Conservation (phyloP, 2,329 filamentous ascomycete species). For the Arthrinium puccinioides region DNA sequence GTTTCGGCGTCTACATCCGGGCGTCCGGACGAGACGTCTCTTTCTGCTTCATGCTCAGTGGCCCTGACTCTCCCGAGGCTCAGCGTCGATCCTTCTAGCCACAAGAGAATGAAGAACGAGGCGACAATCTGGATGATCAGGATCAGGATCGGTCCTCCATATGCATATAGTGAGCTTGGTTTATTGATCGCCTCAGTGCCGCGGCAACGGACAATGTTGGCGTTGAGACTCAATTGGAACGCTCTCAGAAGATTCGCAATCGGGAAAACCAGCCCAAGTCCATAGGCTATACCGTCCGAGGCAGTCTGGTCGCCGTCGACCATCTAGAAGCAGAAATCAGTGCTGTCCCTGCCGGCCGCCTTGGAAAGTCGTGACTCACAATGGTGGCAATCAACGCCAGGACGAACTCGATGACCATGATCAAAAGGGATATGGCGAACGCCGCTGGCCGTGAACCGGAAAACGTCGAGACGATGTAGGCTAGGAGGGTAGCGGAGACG, state of each 20-base stretch:
- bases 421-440: constrained; percentile 44
- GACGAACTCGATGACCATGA: constrained; percentile 17
- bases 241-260: constrained; percentile 53
- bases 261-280: constrained; percentile 51
- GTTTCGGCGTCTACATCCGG: constrained; percentile 21
- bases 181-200: constrained; percentile 29
- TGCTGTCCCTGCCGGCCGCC: no score
- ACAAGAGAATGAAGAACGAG: constrained; percentile 55
- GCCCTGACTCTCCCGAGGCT: constrained; percentile 22
- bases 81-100: constrained; percentile 56
- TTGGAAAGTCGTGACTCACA: no score
- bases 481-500: constrained; percentile 49
- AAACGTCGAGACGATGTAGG: constrained; percentile 56
- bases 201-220: constrained; percentile 54
- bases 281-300: constrained; percentile 50
- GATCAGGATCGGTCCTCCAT: constrained; percentile 63
- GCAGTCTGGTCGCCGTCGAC: constrained; percentile 30
- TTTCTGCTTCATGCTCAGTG: constrained; percentile 17
- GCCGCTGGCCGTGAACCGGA: constrained; percentile 56
- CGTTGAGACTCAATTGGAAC: constrained; percentile 53
- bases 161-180: constrained; percentile 54
- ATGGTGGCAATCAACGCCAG: constrained; percentile 16
- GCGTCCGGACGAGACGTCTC: constrained; percentile 10
- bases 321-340: constrained; percentile 6
- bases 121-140: constrained; percentile 54